Evolutionary conservation across 1,284 basidiomycete genomes (phyloP), one percentile per base, ranked within the genome.

Genomic region (Agroathelia rolfsii): DNA sequence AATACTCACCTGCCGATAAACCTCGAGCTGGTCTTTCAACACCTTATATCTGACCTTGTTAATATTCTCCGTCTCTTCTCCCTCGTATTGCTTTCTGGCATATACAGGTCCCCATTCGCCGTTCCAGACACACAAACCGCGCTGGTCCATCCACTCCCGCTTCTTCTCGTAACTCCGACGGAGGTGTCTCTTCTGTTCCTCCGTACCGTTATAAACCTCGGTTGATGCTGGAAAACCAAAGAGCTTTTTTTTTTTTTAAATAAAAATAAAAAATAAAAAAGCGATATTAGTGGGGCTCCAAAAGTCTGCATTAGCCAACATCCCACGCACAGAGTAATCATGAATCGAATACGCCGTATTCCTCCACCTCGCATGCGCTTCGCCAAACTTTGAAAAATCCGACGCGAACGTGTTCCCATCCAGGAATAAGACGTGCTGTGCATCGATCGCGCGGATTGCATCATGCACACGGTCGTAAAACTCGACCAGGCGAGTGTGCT

Each of bases 21-120:
- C 55, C 12, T 53, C 52, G 11, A 72, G 52, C 49, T 74, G 72
- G 40, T 64, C 61, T 27, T 62, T 58, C 27, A 72, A 53, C 4
- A 69, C 61, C 16, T 47, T 53, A 41, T 60, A 65, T 12, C 65
- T 54, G 10, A 45, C 35, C 25, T 62, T 51, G 47, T 68, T 68
- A 40, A 61, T 61, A 24, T 55, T 41, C 39, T 65, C 50, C 7
- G 44, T 45, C 10, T 40, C 30, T 11, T 42, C 36, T 13, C 49
- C 47, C n/a, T 50, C 49, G 22, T 49, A 48, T 29, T 50, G 43
- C 10, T 20, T 29, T 10, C 50, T 37, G 16, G 49, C 50, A 24
- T 50, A 50, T 5, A 52, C 49, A 13, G 50, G 50, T 3, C 48
- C 51, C 36, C 59, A 63, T 44, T 63, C 60, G 15, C 62, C 62